These are phyloP conservation scores for Nymphaea thermarum DNA, from an alignment of 164 flowering plant genomes.

Conservation along the genomic window DNA sequence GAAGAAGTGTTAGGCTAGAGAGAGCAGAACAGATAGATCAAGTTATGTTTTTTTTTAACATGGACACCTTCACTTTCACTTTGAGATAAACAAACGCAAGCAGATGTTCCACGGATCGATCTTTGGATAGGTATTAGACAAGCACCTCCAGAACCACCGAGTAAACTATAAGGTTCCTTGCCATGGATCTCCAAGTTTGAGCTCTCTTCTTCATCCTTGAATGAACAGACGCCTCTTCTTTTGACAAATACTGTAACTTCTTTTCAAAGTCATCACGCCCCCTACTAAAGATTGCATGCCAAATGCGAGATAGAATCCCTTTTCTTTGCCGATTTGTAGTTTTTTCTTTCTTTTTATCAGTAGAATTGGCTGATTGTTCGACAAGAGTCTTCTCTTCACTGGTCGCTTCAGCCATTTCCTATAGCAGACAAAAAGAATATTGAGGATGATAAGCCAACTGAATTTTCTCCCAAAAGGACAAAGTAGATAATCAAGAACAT, in stretches of 20 bases:
- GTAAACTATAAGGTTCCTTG: conserved; percentile 41
- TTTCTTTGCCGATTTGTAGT: conserved; percentile 4
- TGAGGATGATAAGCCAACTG: background rate
- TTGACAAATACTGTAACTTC: conserved; percentile 61
- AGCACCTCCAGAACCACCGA: conserved; percentile 64
- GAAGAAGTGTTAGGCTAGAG: no score
- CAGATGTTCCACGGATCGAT: background rate
- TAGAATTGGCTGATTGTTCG: conserved; percentile 5
- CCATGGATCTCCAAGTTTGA: conserved; percentile 34
- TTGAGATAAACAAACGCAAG: background rate
- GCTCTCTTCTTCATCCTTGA: conserved; percentile 56
- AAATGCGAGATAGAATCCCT: conserved; percentile 61
- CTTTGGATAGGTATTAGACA: background rate
- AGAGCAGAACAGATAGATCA: no score
- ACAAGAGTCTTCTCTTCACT: background rate
- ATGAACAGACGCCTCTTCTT: conserved; percentile 67
- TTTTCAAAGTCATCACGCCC: conserved; percentile 71
- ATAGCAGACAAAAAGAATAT: background rate
- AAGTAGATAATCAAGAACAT: no score
- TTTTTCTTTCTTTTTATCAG: conserved; percentile 3
- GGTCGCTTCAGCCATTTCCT: conserved; percentile 11
- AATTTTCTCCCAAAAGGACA: background rate
- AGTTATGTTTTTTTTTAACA: background rate
- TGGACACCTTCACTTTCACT: background rate
- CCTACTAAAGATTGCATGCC: conserved; percentile 48